Conservation (phyloP, 495 filamentous ascomycete genomes). For the Neurospora sp. region DNA sequence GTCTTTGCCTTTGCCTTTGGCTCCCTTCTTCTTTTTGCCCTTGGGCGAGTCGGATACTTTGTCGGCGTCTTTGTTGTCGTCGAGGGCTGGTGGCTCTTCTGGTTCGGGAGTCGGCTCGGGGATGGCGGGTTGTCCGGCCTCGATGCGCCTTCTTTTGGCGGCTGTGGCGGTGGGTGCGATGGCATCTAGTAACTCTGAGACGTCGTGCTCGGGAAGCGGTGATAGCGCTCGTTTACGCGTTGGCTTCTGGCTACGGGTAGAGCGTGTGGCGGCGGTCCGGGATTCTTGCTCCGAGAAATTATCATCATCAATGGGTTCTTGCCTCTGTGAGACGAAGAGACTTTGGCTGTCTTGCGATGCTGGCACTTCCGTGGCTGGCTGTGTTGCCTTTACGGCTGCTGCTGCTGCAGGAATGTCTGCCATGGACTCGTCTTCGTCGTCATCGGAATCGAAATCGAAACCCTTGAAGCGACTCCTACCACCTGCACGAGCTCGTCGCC, state of each 20-base stretch:
- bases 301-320: conserved; percentile 18
- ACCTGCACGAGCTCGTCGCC: conserved; percentile 18
- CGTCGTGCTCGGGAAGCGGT: conserved; percentile 25
- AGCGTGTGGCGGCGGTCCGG: background rate
- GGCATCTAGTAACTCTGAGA: conserved; percentile 46
- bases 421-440: conserved; percentile 15
- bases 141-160: conserved; percentile 58
- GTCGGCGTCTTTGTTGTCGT: conserved; percentile 3
- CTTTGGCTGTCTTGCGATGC: conserved; percentile 14
- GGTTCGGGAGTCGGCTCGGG: conserved; percentile 14
- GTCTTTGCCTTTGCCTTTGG: conserved; percentile 42
- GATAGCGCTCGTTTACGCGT: conserved; percentile 34
- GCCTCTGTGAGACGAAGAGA: conserved; percentile 22
- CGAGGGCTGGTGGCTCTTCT: background rate
- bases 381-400: background rate
- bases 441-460: conserved; percentile 42
- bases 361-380: background rate
- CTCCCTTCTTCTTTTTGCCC: conserved; percentile 5
- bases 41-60: conserved; percentile 6
- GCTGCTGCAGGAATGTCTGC: conserved; percentile 1
- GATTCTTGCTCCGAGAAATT: conserved; percentile 2
- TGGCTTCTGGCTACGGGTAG: conserved; percentile 14
- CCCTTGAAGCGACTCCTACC: conserved; percentile 61
- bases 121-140: conserved; percentile 30
- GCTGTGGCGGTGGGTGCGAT: conserved; percentile 63